phyloP scores from a whole-genome alignment of 1,139 yeast genomes.

The Diutina catenulata region DNA sequence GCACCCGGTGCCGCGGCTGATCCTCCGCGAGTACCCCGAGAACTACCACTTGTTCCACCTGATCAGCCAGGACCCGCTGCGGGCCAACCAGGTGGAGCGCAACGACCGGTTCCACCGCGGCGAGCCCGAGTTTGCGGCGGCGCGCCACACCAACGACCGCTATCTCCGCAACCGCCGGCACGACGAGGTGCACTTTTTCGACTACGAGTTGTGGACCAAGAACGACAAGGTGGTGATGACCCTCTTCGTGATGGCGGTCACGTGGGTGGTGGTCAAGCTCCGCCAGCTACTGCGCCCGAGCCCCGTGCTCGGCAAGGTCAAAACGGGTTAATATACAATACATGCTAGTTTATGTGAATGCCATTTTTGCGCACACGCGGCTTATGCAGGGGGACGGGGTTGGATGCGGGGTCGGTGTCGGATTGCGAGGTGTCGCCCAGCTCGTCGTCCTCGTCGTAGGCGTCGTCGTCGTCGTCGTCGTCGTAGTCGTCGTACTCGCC shows the following conservation, averaged over 20 bases:
- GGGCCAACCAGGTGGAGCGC: conserved; percentile 43
- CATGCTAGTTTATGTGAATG: conserved; percentile 2
- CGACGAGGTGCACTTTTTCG: conserved; percentile 28
- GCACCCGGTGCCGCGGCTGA: conserved; percentile 20
- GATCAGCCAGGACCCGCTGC: conserved; percentile 31
- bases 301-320: neutral
- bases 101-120: conserved; percentile 21
- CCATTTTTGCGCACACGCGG: conserved; percentile 3
- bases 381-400: neutral
- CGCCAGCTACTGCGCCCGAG: too few relatives aligned
- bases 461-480: neutral
- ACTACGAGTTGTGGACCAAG: conserved; percentile 26
- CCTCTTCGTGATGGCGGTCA: conserved; percentile 18
- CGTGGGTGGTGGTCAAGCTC: conserved; percentile 12
- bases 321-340: neutral
- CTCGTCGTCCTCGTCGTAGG: neutral
- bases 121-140: conserved; percentile 10
- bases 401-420: neutral
- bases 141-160: conserved; percentile 12
- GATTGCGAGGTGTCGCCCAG: too few relatives aligned
- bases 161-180: conserved; percentile 6
- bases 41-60: conserved; percentile 33
- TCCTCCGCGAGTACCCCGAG: conserved; percentile 19
- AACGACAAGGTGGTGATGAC: conserved; percentile 29
- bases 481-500: conserved; percentile 4